Evolutionary conservation across 495 filamentous ascomycete species (phyloP).

Genomic region (Penicillium nucicola): DNA sequence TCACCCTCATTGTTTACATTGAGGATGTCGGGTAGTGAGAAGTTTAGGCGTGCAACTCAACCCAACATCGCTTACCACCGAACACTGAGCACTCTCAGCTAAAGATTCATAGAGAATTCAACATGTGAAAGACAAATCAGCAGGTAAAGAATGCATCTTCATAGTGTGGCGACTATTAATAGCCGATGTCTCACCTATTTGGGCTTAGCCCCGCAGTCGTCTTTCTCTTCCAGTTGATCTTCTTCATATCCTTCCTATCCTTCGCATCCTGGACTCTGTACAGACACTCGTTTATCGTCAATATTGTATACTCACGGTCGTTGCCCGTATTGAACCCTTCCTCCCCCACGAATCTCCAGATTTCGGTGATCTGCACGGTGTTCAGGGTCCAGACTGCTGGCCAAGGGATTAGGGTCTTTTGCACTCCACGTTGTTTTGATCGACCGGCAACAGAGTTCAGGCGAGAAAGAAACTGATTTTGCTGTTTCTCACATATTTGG

Average conservation of each 20-base stretch:
- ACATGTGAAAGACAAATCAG: no score
- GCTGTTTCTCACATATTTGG: neutral
- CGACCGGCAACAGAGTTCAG: neutral
- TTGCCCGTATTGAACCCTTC: neutral
- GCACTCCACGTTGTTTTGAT: slow-evolving; percentile 11
- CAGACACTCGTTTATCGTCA: neutral
- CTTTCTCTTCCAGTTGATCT: neutral
- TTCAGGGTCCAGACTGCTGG: slow-evolving; percentile 10
- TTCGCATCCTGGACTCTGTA: neutral
- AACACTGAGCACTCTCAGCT: no score
- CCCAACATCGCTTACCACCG: no score
- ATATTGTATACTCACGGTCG: neutral
- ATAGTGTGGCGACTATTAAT: slow-evolving; percentile 15
- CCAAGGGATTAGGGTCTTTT: slow-evolving; percentile 8
- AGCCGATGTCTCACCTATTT: slow-evolving; percentile 27
- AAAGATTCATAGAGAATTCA: no score
- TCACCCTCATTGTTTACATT: no score
- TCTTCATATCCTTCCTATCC: neutral
- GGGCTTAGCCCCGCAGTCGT: slow-evolving; percentile 22
- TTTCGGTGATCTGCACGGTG: slow-evolving; percentile 19
- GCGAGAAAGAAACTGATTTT: neutral
- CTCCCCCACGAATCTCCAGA: slow-evolving; percentile 7
- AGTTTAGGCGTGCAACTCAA: no score
- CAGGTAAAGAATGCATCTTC: no score
- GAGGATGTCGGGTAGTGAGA: no score